Conservation (phyloP, 73 alveolate genomes). For the Paramecium caudatum region DNA sequence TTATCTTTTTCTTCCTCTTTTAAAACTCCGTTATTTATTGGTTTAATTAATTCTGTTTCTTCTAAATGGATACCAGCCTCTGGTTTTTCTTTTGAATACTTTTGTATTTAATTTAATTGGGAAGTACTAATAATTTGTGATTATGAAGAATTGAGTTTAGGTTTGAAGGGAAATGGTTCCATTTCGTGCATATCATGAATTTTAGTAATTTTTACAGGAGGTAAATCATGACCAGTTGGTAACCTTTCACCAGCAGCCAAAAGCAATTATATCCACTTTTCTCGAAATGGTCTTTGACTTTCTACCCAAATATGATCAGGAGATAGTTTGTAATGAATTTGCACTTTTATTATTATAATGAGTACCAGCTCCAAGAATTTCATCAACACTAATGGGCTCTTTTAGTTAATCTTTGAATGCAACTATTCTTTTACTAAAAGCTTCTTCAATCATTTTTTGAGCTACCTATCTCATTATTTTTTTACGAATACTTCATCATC, state of each 20-base stretch:
- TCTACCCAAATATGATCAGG: slow-evolving; percentile 43
- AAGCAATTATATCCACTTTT: slow-evolving; percentile 34
- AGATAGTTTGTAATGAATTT: slow-evolving; percentile 49
- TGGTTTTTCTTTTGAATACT: slow-evolving; percentile 28
- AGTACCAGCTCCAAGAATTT: slow-evolving; percentile 62
- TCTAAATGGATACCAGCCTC: not conserved
- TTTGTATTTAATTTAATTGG: not conserved
- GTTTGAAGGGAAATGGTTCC: slow-evolving; percentile 1
- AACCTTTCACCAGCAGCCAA: slow-evolving; percentile 53
- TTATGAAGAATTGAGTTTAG: not conserved
- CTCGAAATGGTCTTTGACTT: slow-evolving; percentile 15
- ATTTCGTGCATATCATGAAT: slow-evolving; percentile 56
- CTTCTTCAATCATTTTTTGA: slow-evolving; percentile 33
- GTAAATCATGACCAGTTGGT: slow-evolving; percentile 57
- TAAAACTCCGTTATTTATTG: not conserved
- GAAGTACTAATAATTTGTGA: not conserved
- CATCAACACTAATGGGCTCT: slow-evolving; percentile 62
- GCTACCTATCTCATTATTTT: slow-evolving; percentile 1
- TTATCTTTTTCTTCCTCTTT: not conserved
- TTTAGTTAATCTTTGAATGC: slow-evolving; percentile 36
- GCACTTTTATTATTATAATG: not conserved
- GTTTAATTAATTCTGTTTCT: not conserved
- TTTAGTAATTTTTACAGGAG: slow-evolving; percentile 1
- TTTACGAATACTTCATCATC: not conserved
- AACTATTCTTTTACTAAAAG: slow-evolving; percentile 59